phyloP scores from a whole-genome alignment of 495 filamentous ascomycete species.

The Aspergillus cristatus region DNA sequence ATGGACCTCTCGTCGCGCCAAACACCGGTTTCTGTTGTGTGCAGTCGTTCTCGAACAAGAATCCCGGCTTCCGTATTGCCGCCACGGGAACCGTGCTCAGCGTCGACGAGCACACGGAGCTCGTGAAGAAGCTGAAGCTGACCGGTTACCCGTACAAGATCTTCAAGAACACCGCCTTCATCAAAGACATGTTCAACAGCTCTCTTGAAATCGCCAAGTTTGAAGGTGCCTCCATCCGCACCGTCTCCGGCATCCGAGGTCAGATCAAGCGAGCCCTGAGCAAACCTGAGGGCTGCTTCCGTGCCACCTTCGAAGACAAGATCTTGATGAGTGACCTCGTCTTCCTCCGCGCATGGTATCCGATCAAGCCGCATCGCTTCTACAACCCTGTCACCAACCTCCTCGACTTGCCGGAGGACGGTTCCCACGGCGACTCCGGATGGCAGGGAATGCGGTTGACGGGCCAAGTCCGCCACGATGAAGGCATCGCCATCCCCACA shows the following conservation, averaged over 20 bases:
- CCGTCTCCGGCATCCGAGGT: conserved; percentile 88
- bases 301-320: conserved; percentile 97
- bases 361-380: conserved; percentile 86
- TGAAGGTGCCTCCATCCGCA: conserved; percentile 89
- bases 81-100: conserved; percentile 87
- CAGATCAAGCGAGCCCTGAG: conserved; percentile 90
- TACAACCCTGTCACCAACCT: conserved; percentile 96
- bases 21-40: conserved; percentile 94
- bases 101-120: conserved; percentile 89
- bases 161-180: conserved; percentile 98
- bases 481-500: conserved; percentile 66
- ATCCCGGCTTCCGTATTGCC: conserved; percentile 84
- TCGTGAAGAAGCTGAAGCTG: conserved; percentile 98
- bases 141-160: conserved; percentile 91
- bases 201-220: conserved; percentile 95
- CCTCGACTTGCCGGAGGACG: conserved; percentile 40
- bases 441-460: conserved; percentile 92
- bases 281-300: conserved; percentile 89
- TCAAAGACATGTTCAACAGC: conserved; percentile 96
- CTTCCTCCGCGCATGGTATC: conserved; percentile 93
- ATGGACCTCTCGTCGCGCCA: conserved; percentile 86
- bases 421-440: conserved; percentile 24
- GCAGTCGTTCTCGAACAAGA: conserved; percentile 80
- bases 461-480: conserved; percentile 76
- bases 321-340: conserved; percentile 93